These are phyloP conservation scores for Talaromyces sp. DNA, from an alignment of 2,329 filamentous ascomycete genomes.

Conservation along the genomic window DNA sequence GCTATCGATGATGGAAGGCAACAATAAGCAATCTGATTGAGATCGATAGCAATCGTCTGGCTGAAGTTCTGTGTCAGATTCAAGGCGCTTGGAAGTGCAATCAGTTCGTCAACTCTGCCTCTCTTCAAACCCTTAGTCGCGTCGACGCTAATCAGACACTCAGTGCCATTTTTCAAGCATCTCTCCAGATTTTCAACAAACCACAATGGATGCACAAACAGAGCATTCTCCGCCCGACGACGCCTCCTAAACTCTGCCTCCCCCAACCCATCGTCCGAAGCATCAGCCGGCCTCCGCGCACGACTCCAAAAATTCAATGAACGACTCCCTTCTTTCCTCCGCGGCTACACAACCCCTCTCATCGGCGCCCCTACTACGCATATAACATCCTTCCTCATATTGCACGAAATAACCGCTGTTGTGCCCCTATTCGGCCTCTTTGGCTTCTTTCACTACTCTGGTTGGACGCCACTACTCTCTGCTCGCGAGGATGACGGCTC, in stretches of 20 bases:
- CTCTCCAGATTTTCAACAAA: background rate
- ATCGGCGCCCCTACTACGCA: constrained; percentile 75
- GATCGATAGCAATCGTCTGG: too few relatives aligned
- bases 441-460: constrained; percentile 72
- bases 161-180: background rate
- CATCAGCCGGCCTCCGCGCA: constrained; percentile 25
- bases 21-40: background rate
- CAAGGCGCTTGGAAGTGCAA: background rate
- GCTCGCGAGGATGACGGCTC: constrained; percentile 23
- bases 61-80: too few relatives aligned
- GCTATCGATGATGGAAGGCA: background rate
- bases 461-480: constrained; percentile 63
- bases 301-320: constrained; percentile 37
- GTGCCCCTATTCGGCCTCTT: constrained; percentile 73
- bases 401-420: constrained; percentile 89
- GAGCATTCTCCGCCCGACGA: constrained; percentile 4
- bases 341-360: constrained; percentile 65
- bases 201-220: constrained; percentile 7
- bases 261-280: constrained; percentile 4
- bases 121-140: too few relatives aligned
- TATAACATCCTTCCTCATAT: constrained; percentile 76
- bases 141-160: background rate
- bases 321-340: constrained; percentile 63
- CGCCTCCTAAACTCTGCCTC: constrained; percentile 18
- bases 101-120: background rate